phyloP scores from a whole-genome alignment of 2,329 filamentous ascomycete genomes.

The Exophiala aquamarina region DNA sequence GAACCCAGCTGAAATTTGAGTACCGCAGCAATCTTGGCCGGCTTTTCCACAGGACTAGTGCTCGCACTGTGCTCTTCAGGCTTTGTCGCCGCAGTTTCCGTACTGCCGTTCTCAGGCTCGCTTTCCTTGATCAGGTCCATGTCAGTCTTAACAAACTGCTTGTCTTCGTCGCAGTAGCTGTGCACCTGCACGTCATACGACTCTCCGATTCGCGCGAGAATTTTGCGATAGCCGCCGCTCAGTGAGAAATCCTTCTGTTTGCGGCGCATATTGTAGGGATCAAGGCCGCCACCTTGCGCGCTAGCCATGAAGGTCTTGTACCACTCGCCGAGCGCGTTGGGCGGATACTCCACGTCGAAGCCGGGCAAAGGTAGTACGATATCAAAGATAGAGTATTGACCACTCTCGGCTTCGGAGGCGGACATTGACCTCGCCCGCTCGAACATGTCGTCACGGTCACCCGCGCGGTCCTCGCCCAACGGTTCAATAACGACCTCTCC shows the following conservation, averaged over 20 bases:
- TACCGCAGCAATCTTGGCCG: constrained; percentile 31
- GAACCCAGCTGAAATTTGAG: constrained; percentile 74
- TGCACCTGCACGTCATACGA: constrained; percentile 68
- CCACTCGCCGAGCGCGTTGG: constrained; percentile 78
- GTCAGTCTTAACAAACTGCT: constrained; percentile 90
- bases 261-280: constrained; percentile 84
- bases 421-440: constrained; percentile 72
- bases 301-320: constrained; percentile 85
- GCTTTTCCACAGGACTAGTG: background rate
- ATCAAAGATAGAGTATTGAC: constrained; percentile 79
- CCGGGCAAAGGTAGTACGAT: constrained; percentile 90
- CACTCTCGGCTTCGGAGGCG: constrained; percentile 73
- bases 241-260: constrained; percentile 84
- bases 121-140: constrained; percentile 63
- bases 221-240: constrained; percentile 82
- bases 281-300: constrained; percentile 71
- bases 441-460: constrained; percentile 57
- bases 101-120: constrained; percentile 32
- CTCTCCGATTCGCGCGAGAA: constrained; percentile 69
- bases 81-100: constrained; percentile 1
- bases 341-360: constrained; percentile 82
- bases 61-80: constrained; percentile 11
- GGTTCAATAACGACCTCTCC: constrained; percentile 68
- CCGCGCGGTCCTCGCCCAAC: constrained; percentile 55
- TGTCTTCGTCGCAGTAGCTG: constrained; percentile 66